Evolutionary conservation across 2,329 filamentous ascomycete genomes (phyloP).

Genomic region (Aspergillus thermomutatus): DNA sequence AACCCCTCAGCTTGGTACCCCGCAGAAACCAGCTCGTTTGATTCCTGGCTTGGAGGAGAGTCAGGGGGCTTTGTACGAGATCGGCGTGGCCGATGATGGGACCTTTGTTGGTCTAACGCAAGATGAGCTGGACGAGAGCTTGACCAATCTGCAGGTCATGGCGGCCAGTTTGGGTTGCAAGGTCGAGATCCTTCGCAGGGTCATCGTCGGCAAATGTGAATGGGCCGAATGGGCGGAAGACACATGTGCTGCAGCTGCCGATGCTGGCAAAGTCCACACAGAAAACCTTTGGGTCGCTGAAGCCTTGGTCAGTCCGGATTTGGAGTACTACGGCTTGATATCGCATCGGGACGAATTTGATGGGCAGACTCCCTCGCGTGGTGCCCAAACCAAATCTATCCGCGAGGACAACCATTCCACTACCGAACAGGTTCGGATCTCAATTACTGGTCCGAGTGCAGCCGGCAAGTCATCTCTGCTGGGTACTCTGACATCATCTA

Average conservation of each 20-base stretch:
- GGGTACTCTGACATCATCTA: constrained; percentile 82
- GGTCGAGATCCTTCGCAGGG: constrained; percentile 75
- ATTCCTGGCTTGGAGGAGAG: constrained; percentile 84
- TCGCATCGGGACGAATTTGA: constrained; percentile 4
- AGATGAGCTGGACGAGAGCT: constrained; percentile 89
- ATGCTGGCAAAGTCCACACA: constrained; percentile 24
- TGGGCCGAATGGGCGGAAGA: constrained; percentile 41
- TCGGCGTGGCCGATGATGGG: constrained; percentile 93
- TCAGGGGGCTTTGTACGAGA: constrained; percentile 89
- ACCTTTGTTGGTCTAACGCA: constrained; percentile 82
- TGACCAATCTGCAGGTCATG: constrained; percentile 83
- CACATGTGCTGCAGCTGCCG: constrained; percentile 14
- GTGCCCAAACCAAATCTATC: constrained; percentile 4
- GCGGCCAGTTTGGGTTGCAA: constrained; percentile 85
- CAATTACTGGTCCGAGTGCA: constrained; percentile 81
- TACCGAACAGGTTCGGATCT: constrained; percentile 77
- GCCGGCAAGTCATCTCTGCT: constrained; percentile 91
- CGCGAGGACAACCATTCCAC: constrained; percentile 41
- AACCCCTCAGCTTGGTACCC: constrained; percentile 55
- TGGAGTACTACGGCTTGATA: constrained; percentile 44
- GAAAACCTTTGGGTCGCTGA: constrained; percentile 82
- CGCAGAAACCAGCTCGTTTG: constrained; percentile 52
- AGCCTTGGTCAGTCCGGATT: constrained; percentile 75
- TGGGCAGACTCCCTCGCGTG: not conserved
- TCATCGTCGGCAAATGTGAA: constrained; percentile 81